Percentiles rank a stretch among this genome's conserved stretches.
These are phyloP conservation scores for Agaricales sp. DNA, from an alignment of 1,284 basidiomycete genomes.

Conservation along the genomic window DNA sequence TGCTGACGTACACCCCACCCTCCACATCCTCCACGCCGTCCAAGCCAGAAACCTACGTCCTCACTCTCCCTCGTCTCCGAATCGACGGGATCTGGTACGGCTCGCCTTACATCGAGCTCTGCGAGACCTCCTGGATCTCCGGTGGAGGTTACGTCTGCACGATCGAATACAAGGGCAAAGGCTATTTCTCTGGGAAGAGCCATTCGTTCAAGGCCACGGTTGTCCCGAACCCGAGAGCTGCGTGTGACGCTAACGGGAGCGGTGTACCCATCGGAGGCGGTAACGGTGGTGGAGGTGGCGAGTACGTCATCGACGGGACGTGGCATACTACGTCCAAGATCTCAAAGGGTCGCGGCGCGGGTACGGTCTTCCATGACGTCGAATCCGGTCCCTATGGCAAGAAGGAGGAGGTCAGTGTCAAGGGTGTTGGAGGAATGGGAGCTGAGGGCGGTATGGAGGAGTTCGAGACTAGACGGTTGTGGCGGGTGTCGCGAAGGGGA, in stretches of 20 bases:
- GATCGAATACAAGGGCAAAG: slow-evolving; percentile 92
- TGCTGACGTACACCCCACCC: slow-evolving; percentile 62
- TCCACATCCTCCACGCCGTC: slow-evolving; percentile 38
- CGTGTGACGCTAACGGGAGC: slow-evolving; percentile 25
- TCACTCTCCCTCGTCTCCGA: slow-evolving; percentile 80
- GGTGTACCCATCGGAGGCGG: slow-evolving; percentile 15
- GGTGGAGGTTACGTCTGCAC: slow-evolving; percentile 45
- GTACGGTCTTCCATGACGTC: slow-evolving; percentile 55
- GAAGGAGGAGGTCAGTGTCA: slow-evolving; percentile 69
- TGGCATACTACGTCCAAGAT: slow-evolving; percentile 76
- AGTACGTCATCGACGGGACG: slow-evolving; percentile 67
- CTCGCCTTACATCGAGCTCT: slow-evolving; percentile 85
- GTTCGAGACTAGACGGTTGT: slow-evolving; percentile 84
- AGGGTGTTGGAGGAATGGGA: slow-evolving; percentile 35
- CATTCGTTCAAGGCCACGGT: slow-evolving; percentile 88
- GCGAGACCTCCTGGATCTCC: slow-evolving; percentile 79
- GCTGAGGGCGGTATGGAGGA: slow-evolving; percentile 56
- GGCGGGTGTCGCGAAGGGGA: slow-evolving; percentile 87
- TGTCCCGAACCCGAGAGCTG: slow-evolving; percentile 26
- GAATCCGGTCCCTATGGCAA: slow-evolving; percentile 21
- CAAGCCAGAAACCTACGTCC: slow-evolving; percentile 61
- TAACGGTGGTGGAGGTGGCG: slow-evolving; percentile 22
- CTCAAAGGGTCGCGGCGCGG: slow-evolving; percentile 19
- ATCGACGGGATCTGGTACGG: slow-evolving; percentile 52
- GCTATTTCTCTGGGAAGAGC: slow-evolving; percentile 89